These are phyloP conservation scores for Narthecium ossifragum DNA, from an alignment of 106 monocot species.

Conservation along the genomic window DNA sequence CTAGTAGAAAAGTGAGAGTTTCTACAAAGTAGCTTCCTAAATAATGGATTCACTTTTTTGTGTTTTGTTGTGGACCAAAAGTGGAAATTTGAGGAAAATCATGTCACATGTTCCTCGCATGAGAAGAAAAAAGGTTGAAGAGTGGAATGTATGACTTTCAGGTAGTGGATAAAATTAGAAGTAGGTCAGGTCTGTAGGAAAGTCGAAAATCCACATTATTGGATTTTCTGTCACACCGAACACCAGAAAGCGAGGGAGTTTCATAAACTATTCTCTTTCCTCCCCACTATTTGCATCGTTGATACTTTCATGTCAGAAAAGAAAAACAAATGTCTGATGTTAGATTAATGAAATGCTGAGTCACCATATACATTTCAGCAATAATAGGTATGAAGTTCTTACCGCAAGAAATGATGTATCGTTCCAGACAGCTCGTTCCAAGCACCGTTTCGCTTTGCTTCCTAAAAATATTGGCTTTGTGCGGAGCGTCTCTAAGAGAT, in stretches of 20 bases:
- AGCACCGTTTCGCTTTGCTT: constrained; percentile 73
- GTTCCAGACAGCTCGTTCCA: constrained; percentile 96
- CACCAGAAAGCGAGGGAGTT: not conserved
- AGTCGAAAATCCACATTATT: not conserved
- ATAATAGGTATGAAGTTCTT: constrained; percentile 9
- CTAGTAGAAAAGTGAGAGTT: no score
- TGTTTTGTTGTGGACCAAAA: no score
- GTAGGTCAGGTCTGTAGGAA: no score
- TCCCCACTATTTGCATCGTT: not conserved
- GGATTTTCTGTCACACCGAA: not conserved
- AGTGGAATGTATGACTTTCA: no score
- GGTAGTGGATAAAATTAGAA: no score
- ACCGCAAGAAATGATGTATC: constrained; percentile 98
- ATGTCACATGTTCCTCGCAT: no score
- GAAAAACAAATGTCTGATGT: not conserved
- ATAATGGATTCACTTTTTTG: no score
- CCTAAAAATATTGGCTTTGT: constrained; percentile 85
- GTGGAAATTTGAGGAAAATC: no score
- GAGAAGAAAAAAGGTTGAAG: no score
- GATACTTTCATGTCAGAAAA: not conserved
- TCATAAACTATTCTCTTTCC: not conserved
- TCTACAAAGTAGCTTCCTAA: no score
- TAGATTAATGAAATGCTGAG: not conserved
- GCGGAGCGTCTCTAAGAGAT: constrained; percentile 66
- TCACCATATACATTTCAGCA: not conserved